Evolutionary conservation across 2,329 filamentous ascomycete genomes (phyloP).

Genomic region (Colletotrichum musae): DNA sequence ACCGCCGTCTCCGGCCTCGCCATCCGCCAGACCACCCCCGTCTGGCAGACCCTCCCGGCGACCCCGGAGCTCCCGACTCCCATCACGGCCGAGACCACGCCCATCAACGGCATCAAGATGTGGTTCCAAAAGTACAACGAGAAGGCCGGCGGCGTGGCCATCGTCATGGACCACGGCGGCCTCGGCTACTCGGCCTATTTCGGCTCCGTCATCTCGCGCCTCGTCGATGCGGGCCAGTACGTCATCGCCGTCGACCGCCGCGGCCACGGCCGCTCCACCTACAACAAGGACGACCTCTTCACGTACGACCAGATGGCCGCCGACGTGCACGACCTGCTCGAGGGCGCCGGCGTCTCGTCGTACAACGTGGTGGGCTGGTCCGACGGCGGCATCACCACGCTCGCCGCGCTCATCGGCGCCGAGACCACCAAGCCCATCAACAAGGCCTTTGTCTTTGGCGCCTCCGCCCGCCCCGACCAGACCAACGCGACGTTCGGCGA

Average conservation of each 20-base stretch:
- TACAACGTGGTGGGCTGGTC: conserved; percentile 58
- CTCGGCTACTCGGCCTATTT: conserved; percentile 60
- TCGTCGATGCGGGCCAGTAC: conserved; percentile 51
- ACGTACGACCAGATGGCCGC: conserved; percentile 55
- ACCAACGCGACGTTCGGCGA: conserved; percentile 53
- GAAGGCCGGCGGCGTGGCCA: conserved; percentile 48
- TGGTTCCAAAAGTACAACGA: conserved; percentile 60
- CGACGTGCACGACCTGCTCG: conserved; percentile 53
- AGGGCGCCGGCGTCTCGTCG: conserved; percentile 46
- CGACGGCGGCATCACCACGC: conserved; percentile 56
- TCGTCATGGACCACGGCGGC: conserved; percentile 58
- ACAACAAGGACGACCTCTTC: conserved; percentile 52
- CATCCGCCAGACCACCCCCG: conserved; percentile 45
- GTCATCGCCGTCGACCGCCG: conserved; percentile 58
- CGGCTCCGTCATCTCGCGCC: conserved; percentile 53
- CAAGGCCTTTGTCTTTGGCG: conserved; percentile 58
- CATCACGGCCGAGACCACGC: conserved; percentile 47
- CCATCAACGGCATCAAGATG: conserved; percentile 55
- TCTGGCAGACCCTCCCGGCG: conserved; percentile 53
- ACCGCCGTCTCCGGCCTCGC: conserved; percentile 43
- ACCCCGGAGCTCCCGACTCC: conserved; percentile 55
- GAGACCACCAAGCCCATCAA: conserved; percentile 50
- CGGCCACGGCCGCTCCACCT: conserved; percentile 58
- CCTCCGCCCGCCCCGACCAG: conserved; percentile 49
- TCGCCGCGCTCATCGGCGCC: conserved; percentile 53